Evolutionary conservation across 2,329 filamentous ascomycete species (phyloP), one percentile per base, ranked within the genome.

Genomic region (Talaromyces verruculosus): DNA sequence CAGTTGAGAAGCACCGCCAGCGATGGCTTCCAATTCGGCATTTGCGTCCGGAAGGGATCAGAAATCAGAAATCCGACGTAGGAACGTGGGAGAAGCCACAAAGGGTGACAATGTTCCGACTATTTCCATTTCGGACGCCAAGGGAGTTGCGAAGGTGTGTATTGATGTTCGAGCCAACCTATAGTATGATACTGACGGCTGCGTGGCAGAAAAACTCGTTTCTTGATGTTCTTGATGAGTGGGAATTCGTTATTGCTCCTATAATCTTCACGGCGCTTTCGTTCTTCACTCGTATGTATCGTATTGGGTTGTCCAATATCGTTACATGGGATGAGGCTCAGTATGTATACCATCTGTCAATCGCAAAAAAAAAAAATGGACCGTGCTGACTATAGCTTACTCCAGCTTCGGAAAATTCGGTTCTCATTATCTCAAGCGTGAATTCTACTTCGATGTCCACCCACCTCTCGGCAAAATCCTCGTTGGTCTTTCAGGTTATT

Each of bases 381-480:
- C 30, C 51, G 11, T 28, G 8, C 37, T 67, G 37, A 55, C 53
- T 53, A 53, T 58, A 25, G 15, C 35, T 53, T 33, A 33, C 43
- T 68, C 41, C 69, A 81, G 80, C 70, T 82, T 82, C 70, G 80
- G 80, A 63, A 99, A 99, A 83, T 99, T 99, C 80, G 95, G 95
- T 70, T 98, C 94, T 73, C 94, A 99, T 82, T 99, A 99, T 80
- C 89, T 99, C 77, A 97, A 99, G 80, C 92, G 94, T 79, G 95
- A 99, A 81, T 97, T 98, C 84, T 99, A 99, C 86, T 99, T 99
- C 82, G 92, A 96, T 84, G 91, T 96, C 66, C 92, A 96, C 80
- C 95, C 95, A 70, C 95, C 95, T 64, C 88, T 99, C 68, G 95
- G 95, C 77, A 99, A 99, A 84, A 98, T 99, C 88, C 88, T 99